A percentile compares a stretch with the other conserved stretches of the same genome.
Evolutionary conservation across 805 yeast species (phyloP).

Genomic region (Cyberlindnera maritima): DNA sequence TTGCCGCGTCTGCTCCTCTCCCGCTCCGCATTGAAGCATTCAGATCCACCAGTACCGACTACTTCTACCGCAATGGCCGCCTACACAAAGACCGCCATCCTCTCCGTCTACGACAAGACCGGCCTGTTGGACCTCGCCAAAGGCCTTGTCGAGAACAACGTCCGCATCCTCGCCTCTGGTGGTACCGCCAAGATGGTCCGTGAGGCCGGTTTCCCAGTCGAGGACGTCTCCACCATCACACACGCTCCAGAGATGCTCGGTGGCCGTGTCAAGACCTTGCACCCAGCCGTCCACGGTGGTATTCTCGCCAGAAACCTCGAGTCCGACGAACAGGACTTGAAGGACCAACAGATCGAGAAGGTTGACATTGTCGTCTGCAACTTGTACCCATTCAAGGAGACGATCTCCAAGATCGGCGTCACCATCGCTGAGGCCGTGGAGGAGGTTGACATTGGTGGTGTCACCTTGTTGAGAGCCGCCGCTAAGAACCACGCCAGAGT

Average conservation of each 20-base stretch:
- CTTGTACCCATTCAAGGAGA: conserved; percentile 97
- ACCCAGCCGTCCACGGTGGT: conserved; percentile 98
- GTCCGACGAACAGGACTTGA: conserved; percentile 84
- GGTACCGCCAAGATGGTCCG: conserved; percentile 94
- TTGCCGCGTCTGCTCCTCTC: conserved; percentile 1
- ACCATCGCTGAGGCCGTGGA: conserved; percentile 97
- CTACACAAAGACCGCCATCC: conserved; percentile 80
- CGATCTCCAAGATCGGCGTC: conserved; percentile 92
- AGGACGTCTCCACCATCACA: conserved; percentile 91
- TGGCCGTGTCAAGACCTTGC: conserved; percentile 96
- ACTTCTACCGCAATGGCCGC: conserved; percentile 22
- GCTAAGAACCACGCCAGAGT: conserved; percentile 98
- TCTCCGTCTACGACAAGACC: conserved; percentile 96
- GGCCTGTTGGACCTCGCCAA: conserved; percentile 95
- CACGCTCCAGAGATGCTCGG: conserved; percentile 99
- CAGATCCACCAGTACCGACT: neutral
- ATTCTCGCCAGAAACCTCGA: conserved; percentile 92
- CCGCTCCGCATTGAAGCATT: neutral
- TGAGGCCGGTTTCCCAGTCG: conserved; percentile 98
- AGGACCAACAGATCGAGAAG: conserved; percentile 87
- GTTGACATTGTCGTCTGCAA: conserved; percentile 97
- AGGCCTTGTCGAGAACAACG: conserved; percentile 85
- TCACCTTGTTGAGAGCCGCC: conserved; percentile 94
- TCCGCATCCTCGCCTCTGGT: conserved; percentile 93
- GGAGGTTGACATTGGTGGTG: conserved; percentile 98